Percentiles rank a stretch among this genome's conserved stretches.
These are phyloP conservation scores for Acer negundo DNA, from an alignment of 345 rosid genomes.

Conservation along the genomic window DNA sequence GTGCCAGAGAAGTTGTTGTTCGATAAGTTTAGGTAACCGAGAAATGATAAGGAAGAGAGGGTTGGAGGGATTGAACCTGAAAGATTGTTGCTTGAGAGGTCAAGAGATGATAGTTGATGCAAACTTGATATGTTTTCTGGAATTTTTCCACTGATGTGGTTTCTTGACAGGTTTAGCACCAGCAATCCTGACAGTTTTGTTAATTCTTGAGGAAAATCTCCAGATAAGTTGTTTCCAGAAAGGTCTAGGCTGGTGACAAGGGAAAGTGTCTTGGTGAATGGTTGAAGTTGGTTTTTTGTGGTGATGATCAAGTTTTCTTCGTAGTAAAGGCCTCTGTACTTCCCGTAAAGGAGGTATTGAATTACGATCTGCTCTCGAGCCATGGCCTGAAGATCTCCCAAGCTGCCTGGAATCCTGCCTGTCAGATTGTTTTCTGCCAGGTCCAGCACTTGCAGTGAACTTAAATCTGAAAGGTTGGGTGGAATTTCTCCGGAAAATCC, in stretches of 20 bases:
- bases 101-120: slow-evolving; percentile 45
- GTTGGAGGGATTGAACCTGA: slow-evolving; percentile 44
- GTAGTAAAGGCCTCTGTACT: slow-evolving; percentile 30
- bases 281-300: slow-evolving; percentile 27
- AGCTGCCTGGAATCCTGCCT: slow-evolving; percentile 38
- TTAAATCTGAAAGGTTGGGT: slow-evolving; percentile 23
- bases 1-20: slow-evolving; percentile 36
- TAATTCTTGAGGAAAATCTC: slow-evolving; percentile 38
- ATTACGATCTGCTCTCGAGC: slow-evolving; percentile 23
- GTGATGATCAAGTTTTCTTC: slow-evolving; percentile 39
- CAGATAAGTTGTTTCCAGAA: slow-evolving; percentile 37
- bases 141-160: slow-evolving; percentile 33
- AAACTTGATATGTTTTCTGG: slow-evolving; percentile 38
- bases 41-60: slow-evolving; percentile 38
- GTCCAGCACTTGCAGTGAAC: slow-evolving; percentile 46
- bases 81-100: slow-evolving; percentile 46
- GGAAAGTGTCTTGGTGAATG: slow-evolving; percentile 46
- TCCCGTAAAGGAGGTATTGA: slow-evolving; percentile 36
- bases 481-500: slow-evolving; percentile 41
- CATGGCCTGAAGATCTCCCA: slow-evolving; percentile 47
- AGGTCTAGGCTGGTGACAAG: slow-evolving; percentile 50
- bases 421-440: slow-evolving; percentile 43
- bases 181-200: slow-evolving; percentile 37
- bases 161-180: slow-evolving; percentile 43
- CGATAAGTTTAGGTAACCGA: slow-evolving; percentile 40